Evolutionary conservation across 306 rosid species (phyloP), one percentile per base, ranked within the genome.

Genomic region (Rosa multiflora): DNA sequence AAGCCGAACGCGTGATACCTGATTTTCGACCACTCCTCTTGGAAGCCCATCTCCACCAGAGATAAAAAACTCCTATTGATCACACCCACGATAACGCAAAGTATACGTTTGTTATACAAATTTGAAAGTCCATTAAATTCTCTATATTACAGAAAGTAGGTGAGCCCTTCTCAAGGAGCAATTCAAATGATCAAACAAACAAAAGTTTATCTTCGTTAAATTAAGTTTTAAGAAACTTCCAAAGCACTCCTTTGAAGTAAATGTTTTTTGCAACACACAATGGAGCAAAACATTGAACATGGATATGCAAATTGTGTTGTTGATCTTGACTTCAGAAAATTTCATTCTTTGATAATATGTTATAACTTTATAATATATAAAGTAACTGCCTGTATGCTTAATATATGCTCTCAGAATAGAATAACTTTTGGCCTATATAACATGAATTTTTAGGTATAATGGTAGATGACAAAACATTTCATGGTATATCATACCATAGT

Each of bases 1-100:
- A 55, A 84, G 84, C 72, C 98, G 93, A 48, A 87, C 90, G 3
- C 90, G 88, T 81, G 99, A 95, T 32, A 95, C 94, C 84, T 93
- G 99, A 83, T 95, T 95, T 88, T 95, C 99, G 0, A 93, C 99
- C 42, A 95, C 97, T 73, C 98, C 99, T 48, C 98, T 92, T 40
- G 99, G 99, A 79, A 95, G 98, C 29, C 99, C 99, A 67, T 95
- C 99, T 44, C 99, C 99, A 56, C 99, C 99, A 42, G 99, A 95
- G 82, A 95, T 91, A 81, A 95, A 95, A 80, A 95, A 95, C 73
- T 95, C 99, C 99, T 95, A 76, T 80, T 76, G 49, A 56, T 78
- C 58, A 68, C 64, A 74, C 35, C 61, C 66, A 52, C 29, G 68
- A 53, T 44, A 59, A 77, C 26, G 23, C 63, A 53, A 79, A 46